Evolutionary conservation across 2,329 filamentous ascomycete genomes (phyloP), one percentile per base, ranked within the genome.

Genomic region (Hymenoscyphus infarciens): DNA sequence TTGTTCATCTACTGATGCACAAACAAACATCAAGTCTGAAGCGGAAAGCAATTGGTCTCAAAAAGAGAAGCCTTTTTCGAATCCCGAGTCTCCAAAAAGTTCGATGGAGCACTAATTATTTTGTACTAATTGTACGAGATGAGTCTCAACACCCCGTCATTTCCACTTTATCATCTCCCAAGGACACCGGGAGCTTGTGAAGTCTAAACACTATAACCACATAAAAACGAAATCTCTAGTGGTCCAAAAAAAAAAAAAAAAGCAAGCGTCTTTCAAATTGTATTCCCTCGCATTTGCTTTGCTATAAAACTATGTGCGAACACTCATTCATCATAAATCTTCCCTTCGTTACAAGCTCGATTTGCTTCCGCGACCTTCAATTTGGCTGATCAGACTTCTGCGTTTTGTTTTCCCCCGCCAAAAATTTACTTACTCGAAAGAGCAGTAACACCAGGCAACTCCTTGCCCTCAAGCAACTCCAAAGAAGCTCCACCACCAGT

Each of bases 391-490:
- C 71, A 73, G 71, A 72, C 62, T 64, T 64, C 57, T n/a, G n/a
- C 61, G 59, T 11, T 49, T 49, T 13, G 3, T 10, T 22, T 64
- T 61, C 64, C 33, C 22, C 63, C 45, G 59, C 56, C 60, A 62
- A 71, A 66, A 53, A 67, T 77, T 82, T 81, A 88, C 81, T 87
- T 87, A 79, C 84, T 87, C 79, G 93, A 97, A 77, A 99, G 87
- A 72, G 94, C 94, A 74, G 85, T 83, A 68, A 99, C 93, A 83
- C 95, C 95, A 62, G 95, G 95, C 74, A 99, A 84, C 69, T 92
- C 94, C 86, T 99, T 99, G 79, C 95, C 95, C 86, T 99, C 95
- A 67, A 99, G 87, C 73, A 99, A 83, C 84, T 99, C 95, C 75
- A 99, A 83, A 72, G 89, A 94, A 70, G 95, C 95, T 80, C 95